Conservation (phyloP, 306 rosid species). For the Potentilla sterilis region DNA sequence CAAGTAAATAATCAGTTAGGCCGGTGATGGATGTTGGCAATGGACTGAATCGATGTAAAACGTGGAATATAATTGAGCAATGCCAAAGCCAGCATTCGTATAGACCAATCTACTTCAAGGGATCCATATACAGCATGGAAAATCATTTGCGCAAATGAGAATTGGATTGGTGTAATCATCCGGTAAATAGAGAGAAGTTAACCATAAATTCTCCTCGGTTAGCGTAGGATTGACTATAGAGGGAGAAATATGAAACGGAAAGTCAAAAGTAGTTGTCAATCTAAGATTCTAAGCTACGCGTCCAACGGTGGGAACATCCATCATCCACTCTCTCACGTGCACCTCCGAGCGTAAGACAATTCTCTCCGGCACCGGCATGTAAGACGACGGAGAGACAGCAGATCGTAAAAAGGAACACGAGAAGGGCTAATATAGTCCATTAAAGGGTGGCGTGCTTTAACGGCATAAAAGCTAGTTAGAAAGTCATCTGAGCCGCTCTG, state of each 20-base stretch:
- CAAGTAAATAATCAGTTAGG: too few relatives aligned
- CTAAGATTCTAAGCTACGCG: background rate
- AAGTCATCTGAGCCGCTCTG: constrained; percentile 49
- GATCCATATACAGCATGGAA: too few relatives aligned
- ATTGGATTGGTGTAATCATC: background rate
- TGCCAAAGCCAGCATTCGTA: too few relatives aligned
- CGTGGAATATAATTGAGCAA: too few relatives aligned
- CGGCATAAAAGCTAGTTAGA: constrained; percentile 37
- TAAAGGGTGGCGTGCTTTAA: constrained; percentile 54
- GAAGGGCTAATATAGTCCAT: constrained; percentile 38
- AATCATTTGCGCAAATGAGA: too few relatives aligned
- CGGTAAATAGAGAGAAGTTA: background rate
- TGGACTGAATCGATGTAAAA: too few relatives aligned
- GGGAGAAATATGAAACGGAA: background rate
- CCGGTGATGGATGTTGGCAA: too few relatives aligned
- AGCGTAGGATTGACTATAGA: background rate
- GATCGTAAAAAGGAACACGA: background rate
- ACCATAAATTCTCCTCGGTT: background rate
- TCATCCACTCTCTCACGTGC: background rate
- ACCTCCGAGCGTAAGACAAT: background rate
- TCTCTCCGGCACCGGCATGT: background rate
- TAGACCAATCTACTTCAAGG: too few relatives aligned
- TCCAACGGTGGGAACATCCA: background rate
- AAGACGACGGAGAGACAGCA: background rate
- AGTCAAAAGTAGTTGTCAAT: background rate